phyloP scores from a whole-genome alignment of 75 land plant genomes.

The Cupressus sempervirens region DNA sequence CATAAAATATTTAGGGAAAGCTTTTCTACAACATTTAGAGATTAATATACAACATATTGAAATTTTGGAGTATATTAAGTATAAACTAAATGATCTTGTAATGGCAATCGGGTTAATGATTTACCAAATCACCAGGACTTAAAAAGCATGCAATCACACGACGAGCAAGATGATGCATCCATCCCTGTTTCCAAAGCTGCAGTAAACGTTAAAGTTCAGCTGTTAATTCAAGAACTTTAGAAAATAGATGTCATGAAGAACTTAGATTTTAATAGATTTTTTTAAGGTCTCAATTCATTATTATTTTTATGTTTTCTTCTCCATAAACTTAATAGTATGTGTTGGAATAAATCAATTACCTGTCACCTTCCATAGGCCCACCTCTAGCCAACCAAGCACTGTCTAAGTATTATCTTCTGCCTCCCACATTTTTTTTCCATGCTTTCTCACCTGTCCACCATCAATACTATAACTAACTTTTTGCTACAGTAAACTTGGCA shows the following conservation, averaged over 20 bases:
- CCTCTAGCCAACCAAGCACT: no score
- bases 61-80: not conserved
- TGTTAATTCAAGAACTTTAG: not conserved
- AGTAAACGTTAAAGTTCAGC: not conserved
- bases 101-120: not conserved
- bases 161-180: conserved; percentile 97
- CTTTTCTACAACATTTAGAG: not conserved
- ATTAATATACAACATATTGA: not conserved
- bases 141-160: conserved; percentile 91
- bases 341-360: no score
- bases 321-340: not conserved
- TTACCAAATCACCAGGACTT: conserved; percentile 91
- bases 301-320: not conserved
- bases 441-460: no score
- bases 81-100: not conserved
- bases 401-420: no score
- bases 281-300: not conserved
- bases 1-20: not conserved
- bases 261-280: not conserved
- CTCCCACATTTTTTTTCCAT: no score
- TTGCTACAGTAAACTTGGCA: no score
- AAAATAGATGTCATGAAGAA: not conserved
- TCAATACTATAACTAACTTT: no score
- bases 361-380: no score
- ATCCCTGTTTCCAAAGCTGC: conserved; percentile 87